These are phyloP conservation scores for Pezicula radicicola DNA, from an alignment of 2,329 filamentous ascomycete species.

Conservation along the genomic window DNA sequence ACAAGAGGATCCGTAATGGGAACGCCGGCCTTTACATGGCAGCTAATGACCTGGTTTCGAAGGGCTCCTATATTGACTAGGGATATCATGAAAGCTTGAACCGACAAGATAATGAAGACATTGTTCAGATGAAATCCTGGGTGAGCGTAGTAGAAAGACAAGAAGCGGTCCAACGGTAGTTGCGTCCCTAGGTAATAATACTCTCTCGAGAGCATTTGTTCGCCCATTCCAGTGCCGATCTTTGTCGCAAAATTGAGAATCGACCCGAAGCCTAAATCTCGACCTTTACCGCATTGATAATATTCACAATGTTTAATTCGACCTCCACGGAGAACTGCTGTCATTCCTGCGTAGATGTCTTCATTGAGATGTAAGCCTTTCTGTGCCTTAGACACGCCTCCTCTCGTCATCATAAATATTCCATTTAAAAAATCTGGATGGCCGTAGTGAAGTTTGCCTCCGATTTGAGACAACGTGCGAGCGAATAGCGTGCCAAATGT, in stretches of 20 bases:
- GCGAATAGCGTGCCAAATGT: conserved; percentile 99
- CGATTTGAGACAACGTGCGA: conserved; percentile 92
- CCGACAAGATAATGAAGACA: conserved; percentile 98
- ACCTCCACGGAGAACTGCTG: conserved; percentile 86
- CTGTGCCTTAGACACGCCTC: conserved; percentile 97
- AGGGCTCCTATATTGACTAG: conserved; percentile 88
- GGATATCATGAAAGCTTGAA: conserved; percentile 97
- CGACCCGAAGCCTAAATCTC: conserved; percentile 98
- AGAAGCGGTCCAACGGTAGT: conserved; percentile 91
- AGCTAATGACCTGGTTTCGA: conserved; percentile 81
- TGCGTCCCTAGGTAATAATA: conserved; percentile 99
- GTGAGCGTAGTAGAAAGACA: conserved; percentile 99
- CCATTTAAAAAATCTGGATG: conserved; percentile 99
- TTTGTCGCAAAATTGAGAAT: conserved; percentile 99
- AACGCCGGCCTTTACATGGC: conserved; percentile 79
- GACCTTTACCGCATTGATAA: conserved; percentile 99
- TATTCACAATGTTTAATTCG: conserved; percentile 99
- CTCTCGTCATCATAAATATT: conserved; percentile 98
- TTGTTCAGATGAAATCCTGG: conserved; percentile 99
- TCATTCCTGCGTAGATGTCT: conserved; percentile 99
- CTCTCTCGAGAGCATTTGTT: conserved; percentile 97
- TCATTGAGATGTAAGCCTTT: conserved; percentile 99
- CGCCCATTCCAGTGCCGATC: conserved; percentile 99
- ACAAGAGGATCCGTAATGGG: conserved; percentile 88
- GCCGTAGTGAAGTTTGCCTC: conserved; percentile 97